Conservation (phyloP, 139 green algal genomes). For the Edaphochlamys debaryana region DNA sequence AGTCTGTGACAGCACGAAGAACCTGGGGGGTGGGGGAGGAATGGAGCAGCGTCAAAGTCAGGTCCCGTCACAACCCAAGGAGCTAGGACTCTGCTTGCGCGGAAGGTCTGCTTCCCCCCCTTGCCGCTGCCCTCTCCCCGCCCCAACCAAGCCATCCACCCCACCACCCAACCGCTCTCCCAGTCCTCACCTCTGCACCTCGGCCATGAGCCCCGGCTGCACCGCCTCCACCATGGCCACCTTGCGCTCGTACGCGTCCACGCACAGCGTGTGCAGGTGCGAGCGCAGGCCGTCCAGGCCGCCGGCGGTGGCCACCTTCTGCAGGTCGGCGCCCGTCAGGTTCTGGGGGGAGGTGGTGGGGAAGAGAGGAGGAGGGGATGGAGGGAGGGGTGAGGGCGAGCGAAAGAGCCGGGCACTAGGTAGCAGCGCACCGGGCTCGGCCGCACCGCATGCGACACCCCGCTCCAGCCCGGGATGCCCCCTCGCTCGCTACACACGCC, state of each 20-base stretch:
- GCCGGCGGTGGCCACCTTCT: constrained; percentile 31
- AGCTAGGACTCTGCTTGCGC: too few species aligned
- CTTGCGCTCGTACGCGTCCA: constrained; percentile 86
- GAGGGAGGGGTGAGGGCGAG: neutral
- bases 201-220: constrained; percentile 83
- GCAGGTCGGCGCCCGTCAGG: constrained; percentile 14
- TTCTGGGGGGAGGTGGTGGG: neutral
- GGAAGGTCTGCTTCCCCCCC: too few species aligned
- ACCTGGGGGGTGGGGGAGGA: constrained; percentile 54
- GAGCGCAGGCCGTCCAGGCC: constrained; percentile 79
- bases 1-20: constrained; percentile 95
- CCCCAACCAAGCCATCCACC: too few species aligned
- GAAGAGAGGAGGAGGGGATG: too few species aligned
- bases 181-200: constrained; percentile 79
- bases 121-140: too few species aligned
- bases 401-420: too few species aligned
- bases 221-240: constrained; percentile 77
- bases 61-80: too few species aligned
- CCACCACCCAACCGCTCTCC: too few species aligned
- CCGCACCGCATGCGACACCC: too few species aligned
- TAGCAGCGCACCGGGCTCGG: too few species aligned
- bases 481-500: neutral
- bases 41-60: too few species aligned
- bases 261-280: constrained; percentile 69
- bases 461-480: neutral